phyloP scores from a whole-genome alignment of 768 basidiomycete genomes.

The Leccinum rimulosum region DNA sequence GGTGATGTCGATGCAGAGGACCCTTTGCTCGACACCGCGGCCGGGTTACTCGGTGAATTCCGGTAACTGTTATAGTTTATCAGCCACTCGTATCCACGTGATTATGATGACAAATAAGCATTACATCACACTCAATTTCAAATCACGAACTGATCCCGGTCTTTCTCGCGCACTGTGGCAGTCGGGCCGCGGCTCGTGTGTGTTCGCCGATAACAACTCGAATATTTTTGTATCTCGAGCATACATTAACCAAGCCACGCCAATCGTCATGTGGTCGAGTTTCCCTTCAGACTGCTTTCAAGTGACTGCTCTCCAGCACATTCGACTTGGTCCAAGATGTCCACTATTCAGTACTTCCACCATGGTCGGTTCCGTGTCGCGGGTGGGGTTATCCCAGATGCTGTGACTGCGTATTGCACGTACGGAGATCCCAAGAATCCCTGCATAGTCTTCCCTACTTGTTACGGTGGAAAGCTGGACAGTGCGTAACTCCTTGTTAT shows the following conservation, averaged over 20 bases:
- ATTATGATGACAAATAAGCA: background rate
- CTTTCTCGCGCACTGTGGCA: background rate
- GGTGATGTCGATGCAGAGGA: conserved; percentile 43
- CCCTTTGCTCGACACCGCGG: conserved; percentile 2
- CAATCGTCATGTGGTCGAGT: background rate
- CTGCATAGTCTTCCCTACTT: conserved; percentile 59
- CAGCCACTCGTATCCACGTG: conserved; percentile 28
- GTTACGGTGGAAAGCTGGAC: conserved; percentile 53
- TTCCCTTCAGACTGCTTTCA: background rate
- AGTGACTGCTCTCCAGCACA: background rate
- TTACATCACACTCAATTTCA: background rate
- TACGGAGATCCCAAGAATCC: conserved; percentile 53
- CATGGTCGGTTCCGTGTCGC: conserved; percentile 53
- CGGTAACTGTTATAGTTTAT: conserved; percentile 43
- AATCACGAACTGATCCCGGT: background rate
- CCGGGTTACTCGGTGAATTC: conserved; percentile 29
- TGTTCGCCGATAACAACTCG: background rate
- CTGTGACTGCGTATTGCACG: conserved; percentile 57
- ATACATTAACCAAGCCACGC: background rate
- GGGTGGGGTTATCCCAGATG: conserved; percentile 54
- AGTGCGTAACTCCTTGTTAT: conserved; percentile 33
- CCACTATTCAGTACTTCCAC: conserved; percentile 43
- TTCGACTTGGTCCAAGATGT: conserved; percentile 11
- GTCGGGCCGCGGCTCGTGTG: conserved; percentile 3
- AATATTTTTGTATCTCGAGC: conserved; percentile 1